Conservation (phyloP, 306 rosid species). For the Astragalus membranaceus region DNA sequence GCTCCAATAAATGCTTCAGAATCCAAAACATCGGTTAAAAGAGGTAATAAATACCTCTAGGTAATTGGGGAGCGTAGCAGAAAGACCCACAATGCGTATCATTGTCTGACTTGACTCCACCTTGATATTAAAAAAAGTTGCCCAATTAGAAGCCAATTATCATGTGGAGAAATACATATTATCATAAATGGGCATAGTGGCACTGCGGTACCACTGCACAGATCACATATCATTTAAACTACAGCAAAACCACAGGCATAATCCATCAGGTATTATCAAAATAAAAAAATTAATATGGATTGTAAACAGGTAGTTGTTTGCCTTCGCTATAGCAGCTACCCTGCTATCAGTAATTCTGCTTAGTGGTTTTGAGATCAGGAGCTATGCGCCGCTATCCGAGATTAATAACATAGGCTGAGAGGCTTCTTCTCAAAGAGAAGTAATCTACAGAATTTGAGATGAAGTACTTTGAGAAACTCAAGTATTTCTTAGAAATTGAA, state of each 20-base stretch:
- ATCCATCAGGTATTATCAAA: not conserved
- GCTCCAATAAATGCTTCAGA: conserved; percentile 16
- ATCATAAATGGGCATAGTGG: not conserved
- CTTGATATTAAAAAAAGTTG: conserved; percentile 35
- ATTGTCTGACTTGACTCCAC: conserved; percentile 92
- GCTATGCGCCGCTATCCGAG: too few relatives aligned
- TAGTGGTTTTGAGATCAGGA: too few relatives aligned
- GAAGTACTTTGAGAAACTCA: too few relatives aligned
- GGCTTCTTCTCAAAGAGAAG: too few relatives aligned
- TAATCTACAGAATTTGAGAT: too few relatives aligned
- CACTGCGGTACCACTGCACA: not conserved
- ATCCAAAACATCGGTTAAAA: conserved; percentile 12
- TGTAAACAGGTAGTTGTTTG: too few relatives aligned
- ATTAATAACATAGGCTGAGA: too few relatives aligned
- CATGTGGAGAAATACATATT: not conserved
- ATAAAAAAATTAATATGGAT: not conserved
- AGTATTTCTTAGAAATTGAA: too few relatives aligned
- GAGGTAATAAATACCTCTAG: conserved; percentile 57
- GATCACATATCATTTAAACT: conserved; percentile 2
- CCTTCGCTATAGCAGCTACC: too few relatives aligned
- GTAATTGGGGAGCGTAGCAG: conserved; percentile 95
- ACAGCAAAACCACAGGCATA: not conserved
- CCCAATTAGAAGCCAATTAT: not conserved
- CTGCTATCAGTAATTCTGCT: too few relatives aligned
- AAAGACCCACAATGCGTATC: conserved; percentile 98